Evolutionary conservation across 2,329 filamentous ascomycete species (phyloP), one percentile per base, ranked within the genome.

Genomic region (Neofusicoccum umdonicola): DNA sequence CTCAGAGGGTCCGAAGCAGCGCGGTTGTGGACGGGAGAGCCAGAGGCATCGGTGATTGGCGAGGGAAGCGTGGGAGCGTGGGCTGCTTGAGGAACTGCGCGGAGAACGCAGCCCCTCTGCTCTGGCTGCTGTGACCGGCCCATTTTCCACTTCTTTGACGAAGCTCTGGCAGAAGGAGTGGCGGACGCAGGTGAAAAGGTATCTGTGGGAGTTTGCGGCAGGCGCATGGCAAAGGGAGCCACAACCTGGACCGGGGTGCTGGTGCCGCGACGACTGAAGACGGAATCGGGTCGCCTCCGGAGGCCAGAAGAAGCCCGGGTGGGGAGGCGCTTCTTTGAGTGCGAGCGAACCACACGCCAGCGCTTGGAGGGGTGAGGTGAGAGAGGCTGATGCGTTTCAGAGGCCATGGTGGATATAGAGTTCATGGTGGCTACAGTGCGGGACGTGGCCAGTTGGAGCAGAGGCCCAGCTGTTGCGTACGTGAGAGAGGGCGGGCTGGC

Each of bases 191-290:
- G 27, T 7, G 27, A 31, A 7, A 31, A 31, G 27, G 3, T 34
- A 3, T 50, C 31, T 17, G 42, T 7, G 9, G 56, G 42, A 35
- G 31, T 47, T 27, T 27, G n/a, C 12, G 56, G 27, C 4, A 57
- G 34, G 13, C 50, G 45, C 13, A 15, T 11, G 39, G 34, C 31
- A 19, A 56, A 44, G 1, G 57, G 56, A 8, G 35, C 57, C 5
- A 65, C 57, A 15, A 27, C 12, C 34, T 62, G 45, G 1, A 50
- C 69, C 2, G 71, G 69, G 15, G 70, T 69, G 17, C 71, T 68
- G 41, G 69, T 68, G 22, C 74, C 74, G 65, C 70, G 69, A n/a
- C 74, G 66, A 54, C 73, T 76, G 66, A 78, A 78, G 67, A 78
- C 76, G 6, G 74, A 77, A 27, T 65, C 63, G 35, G 63, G 63